These are phyloP conservation scores for Durio zibethinus DNA, from an alignment of 345 rosid genomes.

Conservation along the genomic window DNA sequence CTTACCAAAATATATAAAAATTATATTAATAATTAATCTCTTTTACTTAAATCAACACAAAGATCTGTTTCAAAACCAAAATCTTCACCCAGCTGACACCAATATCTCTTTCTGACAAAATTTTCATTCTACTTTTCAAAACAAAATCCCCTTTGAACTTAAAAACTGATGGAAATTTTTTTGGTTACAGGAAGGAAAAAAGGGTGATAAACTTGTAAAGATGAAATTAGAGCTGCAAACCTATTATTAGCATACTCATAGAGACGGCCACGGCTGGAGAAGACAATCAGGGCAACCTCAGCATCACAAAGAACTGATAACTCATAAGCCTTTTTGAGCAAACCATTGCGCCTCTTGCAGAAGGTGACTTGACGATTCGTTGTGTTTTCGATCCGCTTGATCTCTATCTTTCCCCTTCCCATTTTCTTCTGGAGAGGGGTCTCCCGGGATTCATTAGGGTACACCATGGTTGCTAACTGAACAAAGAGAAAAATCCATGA, in stretches of 20 bases:
- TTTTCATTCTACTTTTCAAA: constrained; percentile 1
- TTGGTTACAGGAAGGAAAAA: not conserved
- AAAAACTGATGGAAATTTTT: not conserved
- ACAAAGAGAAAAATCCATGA: not conserved
- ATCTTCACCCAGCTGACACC: constrained; percentile 12
- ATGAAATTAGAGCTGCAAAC: constrained; percentile 20
- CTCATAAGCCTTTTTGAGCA: constrained; percentile 95
- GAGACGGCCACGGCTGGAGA: constrained; percentile 99
- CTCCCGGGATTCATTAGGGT: constrained; percentile 39
- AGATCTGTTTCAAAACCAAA: constrained; percentile 31
- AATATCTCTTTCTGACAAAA: not conserved
- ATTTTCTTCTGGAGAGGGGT: constrained; percentile 65
- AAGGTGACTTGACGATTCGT: constrained; percentile 97
- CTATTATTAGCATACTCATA: constrained; percentile 98
- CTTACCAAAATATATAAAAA: constrained; percentile 19
- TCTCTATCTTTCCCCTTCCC: constrained; percentile 98
- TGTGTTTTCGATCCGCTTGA: constrained; percentile 99
- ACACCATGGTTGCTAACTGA: constrained; percentile 26
- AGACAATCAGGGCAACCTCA: constrained; percentile 84
- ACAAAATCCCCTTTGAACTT: not conserved
- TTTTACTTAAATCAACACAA: constrained; percentile 26
- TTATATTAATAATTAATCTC: constrained; percentile 20
- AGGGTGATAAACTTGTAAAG: constrained; percentile 1
- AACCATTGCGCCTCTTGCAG: constrained; percentile 92
- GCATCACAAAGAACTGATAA: constrained; percentile 89